These are phyloP conservation scores for Apophysomyces sp. DNA, from an alignment of 371 early-diverging fungal species.

Conservation along the genomic window DNA sequence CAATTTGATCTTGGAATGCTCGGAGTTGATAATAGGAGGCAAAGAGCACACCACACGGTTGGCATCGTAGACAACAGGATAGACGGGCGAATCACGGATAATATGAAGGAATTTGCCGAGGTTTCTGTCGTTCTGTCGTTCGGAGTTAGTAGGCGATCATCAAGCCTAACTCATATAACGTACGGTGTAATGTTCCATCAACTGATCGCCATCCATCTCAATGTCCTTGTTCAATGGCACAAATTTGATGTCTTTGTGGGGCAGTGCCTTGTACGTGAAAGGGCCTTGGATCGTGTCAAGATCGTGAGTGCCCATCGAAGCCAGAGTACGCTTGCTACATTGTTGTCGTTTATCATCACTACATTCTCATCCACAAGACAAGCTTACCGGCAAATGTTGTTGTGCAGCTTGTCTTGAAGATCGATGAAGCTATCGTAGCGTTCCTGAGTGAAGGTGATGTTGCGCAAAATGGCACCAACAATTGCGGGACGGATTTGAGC, in stretches of 20 bases:
- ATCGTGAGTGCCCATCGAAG: constrained; percentile 99
- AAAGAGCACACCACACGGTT: constrained; percentile 89
- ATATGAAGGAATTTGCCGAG: constrained; percentile 93
- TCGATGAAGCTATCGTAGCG: constrained; percentile 97
- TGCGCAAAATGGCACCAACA: constrained; percentile 94
- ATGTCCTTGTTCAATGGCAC: constrained; percentile 93
- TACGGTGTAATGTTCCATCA: constrained; percentile 90
- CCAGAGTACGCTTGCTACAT: constrained; percentile 91
- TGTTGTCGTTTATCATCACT: neutral
- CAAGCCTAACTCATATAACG: neutral
- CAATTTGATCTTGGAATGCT: constrained; percentile 96
- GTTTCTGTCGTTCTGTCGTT: constrained; percentile 66
- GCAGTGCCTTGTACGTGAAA: constrained; percentile 93
- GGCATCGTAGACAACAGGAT: constrained; percentile 91
- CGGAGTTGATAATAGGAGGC: constrained; percentile 99
- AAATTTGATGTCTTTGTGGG: constrained; percentile 92
- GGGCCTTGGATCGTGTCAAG: constrained; percentile 94
- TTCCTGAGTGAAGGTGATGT: constrained; percentile 82
- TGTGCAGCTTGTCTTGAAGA: constrained; percentile 99
- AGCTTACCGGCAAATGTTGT: constrained; percentile 87
- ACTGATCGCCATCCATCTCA: constrained; percentile 82
- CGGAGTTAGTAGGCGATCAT: neutral
- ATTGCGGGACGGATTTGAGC: constrained; percentile 84
- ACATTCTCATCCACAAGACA: neutral
- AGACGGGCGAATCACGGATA: constrained; percentile 89